phyloP scores from a whole-genome alignment of 164 flowering plant genomes.

The Paratinospora sagittata region DNA sequence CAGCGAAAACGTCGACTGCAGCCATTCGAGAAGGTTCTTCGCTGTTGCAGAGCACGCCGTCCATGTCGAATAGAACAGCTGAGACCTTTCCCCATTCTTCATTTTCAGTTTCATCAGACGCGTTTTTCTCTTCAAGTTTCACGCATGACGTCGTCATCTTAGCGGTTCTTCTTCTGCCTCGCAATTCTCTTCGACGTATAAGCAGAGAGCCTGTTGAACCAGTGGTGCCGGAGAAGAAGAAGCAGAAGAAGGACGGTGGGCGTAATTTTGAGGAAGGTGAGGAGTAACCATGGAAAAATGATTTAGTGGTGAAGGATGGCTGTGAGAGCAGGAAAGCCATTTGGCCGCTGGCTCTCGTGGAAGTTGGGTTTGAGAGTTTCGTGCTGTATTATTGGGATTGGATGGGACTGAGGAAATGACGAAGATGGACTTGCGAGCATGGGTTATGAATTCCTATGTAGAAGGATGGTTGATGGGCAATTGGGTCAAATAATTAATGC shows the following conservation, averaged over 20 bases:
- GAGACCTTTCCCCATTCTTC: constrained; percentile 94
- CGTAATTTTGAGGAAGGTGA: constrained; percentile 4
- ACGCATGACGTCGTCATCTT: constrained; percentile 31
- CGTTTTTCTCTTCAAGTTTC: constrained; percentile 39
- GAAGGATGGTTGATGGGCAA: too few relatives aligned
- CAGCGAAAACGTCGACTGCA: constrained; percentile 77
- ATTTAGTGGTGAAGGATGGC: constrained; percentile 10
- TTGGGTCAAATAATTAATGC: too few relatives aligned
- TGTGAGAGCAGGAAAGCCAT: constrained; percentile 15
- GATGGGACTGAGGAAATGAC: neutral
- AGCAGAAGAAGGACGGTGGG: neutral
- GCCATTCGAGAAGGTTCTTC: constrained; percentile 83
- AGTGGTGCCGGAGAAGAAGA: neutral
- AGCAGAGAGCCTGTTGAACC: constrained; percentile 2
- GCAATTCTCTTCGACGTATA: constrained; percentile 8
- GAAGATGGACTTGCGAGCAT: neutral
- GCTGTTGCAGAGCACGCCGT: constrained; percentile 92
- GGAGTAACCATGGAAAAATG: constrained; percentile 10
- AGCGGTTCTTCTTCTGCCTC: neutral
- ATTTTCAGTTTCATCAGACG: constrained; percentile 12
- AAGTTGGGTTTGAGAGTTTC: too few relatives aligned
- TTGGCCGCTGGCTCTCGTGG: too few relatives aligned
- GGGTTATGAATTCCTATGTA: too few relatives aligned
- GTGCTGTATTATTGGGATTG: too few relatives aligned
- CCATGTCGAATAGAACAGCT: constrained; percentile 96